These are phyloP conservation scores for Trichoderma simmonsii DNA, from an alignment of 2,329 filamentous ascomycete genomes.

Conservation along the genomic window DNA sequence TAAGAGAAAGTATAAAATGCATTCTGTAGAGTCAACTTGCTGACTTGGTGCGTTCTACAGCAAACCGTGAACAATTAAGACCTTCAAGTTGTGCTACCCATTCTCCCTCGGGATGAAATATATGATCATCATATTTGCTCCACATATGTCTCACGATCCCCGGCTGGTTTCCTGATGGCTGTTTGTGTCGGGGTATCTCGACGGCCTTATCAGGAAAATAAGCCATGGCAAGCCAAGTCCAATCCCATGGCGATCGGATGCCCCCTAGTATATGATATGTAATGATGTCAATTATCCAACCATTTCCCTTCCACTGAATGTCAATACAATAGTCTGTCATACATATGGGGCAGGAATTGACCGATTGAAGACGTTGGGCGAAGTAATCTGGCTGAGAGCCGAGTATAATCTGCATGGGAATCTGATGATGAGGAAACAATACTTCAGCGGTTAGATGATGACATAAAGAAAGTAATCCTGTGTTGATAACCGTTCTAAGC, in stretches of 20 bases:
- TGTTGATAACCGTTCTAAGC: not conserved
- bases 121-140: not conserved
- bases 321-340: conserved; percentile 18
- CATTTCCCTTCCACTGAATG: not conserved
- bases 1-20: too few relatives aligned
- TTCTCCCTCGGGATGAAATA: not conserved
- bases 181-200: not conserved
- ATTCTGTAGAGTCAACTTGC: too few relatives aligned
- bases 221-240: conserved; percentile 10
- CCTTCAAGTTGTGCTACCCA: not conserved
- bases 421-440: not conserved
- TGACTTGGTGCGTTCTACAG: too few relatives aligned
- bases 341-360: conserved; percentile 18
- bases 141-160: not conserved
- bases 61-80: too few relatives aligned
- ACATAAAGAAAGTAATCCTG: not conserved
- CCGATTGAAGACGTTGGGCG: not conserved
- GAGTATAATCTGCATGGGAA: not conserved
- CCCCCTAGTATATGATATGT: conserved; percentile 19
- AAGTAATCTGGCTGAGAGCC: conserved; percentile 7
- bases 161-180: not conserved
- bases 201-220: not conserved
- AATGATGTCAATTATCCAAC: conserved; percentile 15
- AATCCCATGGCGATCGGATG: conserved; percentile 17
- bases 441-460: not conserved